phyloP scores from a whole-genome alignment of 805 yeast species.

The Jamesozyma hellenica region DNA sequence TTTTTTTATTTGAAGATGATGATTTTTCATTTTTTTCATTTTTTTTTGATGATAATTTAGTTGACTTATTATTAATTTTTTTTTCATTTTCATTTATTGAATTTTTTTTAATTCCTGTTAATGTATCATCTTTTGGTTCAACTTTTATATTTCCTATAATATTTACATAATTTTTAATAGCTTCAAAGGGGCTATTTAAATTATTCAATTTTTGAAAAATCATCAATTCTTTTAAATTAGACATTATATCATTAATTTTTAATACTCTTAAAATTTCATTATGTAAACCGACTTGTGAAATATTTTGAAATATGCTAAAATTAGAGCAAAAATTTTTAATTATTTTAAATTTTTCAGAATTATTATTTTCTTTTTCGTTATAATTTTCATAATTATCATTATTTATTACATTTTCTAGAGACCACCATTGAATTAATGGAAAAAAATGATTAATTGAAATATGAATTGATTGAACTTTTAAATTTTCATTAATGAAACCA shows the following conservation, averaged over 20 bases:
- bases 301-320: conserved; percentile 37
- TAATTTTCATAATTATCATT: conserved; percentile 12
- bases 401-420: conserved; percentile 33
- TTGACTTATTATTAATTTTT: too few species aligned
- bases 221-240: conserved; percentile 58
- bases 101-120: too few species aligned
- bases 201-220: conserved; percentile 40
- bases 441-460: conserved; percentile 39
- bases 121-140: too few species aligned
- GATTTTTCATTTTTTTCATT: too few species aligned
- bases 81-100: too few species aligned
- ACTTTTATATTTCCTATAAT: too few species aligned
- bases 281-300: conserved; percentile 53
- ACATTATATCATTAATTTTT: conserved; percentile 73
- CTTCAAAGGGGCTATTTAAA: conserved; percentile 43
- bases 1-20: too few species aligned
- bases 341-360: conserved; percentile 10
- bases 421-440: conserved; percentile 38
- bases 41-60: too few species aligned
- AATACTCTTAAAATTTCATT: conserved; percentile 57
- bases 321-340: conserved; percentile 29
- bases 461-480: conserved; percentile 67
- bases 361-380: background rate
- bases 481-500: conserved; percentile 49
- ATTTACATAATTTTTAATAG: conserved; percentile 36